A percentile compares a stretch with the other conserved stretches of the same genome.
Conservation (phyloP, 805 yeast species). For the Groenewaldozyma salmanticensis region DNA sequence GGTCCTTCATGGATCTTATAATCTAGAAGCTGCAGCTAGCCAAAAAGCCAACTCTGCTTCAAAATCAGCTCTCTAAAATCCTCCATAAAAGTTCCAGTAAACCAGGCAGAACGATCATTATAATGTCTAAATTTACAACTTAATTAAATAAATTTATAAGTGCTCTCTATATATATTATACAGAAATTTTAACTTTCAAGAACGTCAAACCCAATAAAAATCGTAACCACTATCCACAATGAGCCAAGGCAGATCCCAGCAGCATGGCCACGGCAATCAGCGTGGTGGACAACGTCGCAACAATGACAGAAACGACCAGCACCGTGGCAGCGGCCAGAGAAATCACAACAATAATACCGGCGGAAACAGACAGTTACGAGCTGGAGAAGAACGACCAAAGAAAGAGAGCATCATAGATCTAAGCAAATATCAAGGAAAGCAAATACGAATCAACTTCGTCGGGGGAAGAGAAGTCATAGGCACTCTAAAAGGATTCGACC, state of each 20-base stretch:
- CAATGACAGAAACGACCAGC: conserved; percentile 11
- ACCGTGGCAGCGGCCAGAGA: conserved; percentile 9
- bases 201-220: no score
- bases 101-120: no score
- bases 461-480: conserved; percentile 87
- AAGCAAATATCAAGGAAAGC: conserved; percentile 61
- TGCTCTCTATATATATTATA: no score
- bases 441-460: conserved; percentile 65
- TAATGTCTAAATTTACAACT: no score
- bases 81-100: no score
- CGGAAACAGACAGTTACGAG: conserved; percentile 14
- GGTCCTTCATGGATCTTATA: no score
- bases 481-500: conserved; percentile 81
- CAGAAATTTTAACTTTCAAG: no score
- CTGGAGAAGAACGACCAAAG: conserved; percentile 43
- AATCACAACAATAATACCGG: conserved; percentile 12
- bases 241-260: not conserved
- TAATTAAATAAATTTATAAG: no score
- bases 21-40: no score
- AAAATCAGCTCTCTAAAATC: no score
- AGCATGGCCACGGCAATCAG: not conserved
- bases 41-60: no score
- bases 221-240: no score
- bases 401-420: conserved; percentile 84
- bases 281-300: conserved; percentile 8